Base-by-base conservation (phyloP, 2,329 filamentous ascomycete genomes). In the Penicillium sp. region DNA sequence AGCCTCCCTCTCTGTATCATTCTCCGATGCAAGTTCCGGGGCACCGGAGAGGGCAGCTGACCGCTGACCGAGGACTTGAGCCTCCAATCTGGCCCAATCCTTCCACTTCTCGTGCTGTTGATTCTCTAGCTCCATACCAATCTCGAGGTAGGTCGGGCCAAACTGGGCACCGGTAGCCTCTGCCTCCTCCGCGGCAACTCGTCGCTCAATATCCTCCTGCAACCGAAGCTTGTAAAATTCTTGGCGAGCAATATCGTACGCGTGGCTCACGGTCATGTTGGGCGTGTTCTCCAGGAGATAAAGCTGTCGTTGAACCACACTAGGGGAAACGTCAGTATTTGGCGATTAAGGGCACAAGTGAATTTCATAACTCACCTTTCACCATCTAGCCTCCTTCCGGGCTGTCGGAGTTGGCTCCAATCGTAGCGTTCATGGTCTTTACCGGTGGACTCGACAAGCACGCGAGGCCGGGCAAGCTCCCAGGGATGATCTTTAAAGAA, bases 401-500 rank as follows among this genome's bases (percentile, higher is more conserved):
- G 82, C 76, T 97, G 94, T 65, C 82, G 79, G 64, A 96, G 74
- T 66, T 75, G 86, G 64, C 87, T 89, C 93, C 93, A 97, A 73
- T 97, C 85, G 67, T 85, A 86, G 52, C 77, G 80, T 71, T 88
- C 84, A 49, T 85, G 80, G 69, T 99, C 93, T 70, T 88, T 89
- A 51, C 94, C 94, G 67, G 93, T 89, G 64, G 86, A 80, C 76
- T 99, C 94, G 9, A 97, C 77, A 45, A 99, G 80, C 55, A 96
- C 81, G 64, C 90, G 83, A 52, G 94, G 94, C 59, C 93, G 83
- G 18, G 94, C 94, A 69, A 99, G 79, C 76, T 99, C 94, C 94
- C 94, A 99, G 5, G 94, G 94, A 72, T 99, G 94, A 73, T 99
- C 93, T 68, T 82, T 85, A 79, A 90, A 99, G 78, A 97, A 99